These are phyloP conservation scores for Xylaria sp. DNA, from an alignment of 2,329 filamentous ascomycete species.

Conservation along the genomic window DNA sequence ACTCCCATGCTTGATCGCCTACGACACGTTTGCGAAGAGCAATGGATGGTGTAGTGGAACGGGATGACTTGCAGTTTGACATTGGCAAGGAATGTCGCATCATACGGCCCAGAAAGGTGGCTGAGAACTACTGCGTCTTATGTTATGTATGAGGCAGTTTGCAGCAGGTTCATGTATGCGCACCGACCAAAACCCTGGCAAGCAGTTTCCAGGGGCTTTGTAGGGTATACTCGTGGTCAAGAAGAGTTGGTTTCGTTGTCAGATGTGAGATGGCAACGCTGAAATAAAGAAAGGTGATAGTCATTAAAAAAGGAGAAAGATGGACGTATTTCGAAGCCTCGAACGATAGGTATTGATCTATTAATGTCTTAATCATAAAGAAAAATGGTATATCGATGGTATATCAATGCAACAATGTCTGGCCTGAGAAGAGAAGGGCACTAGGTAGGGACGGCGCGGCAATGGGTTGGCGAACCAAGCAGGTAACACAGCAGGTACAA, in stretches of 20 bases:
- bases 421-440: constrained; percentile 9
- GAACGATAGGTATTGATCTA: neutral
- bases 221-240: neutral
- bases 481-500: constrained; percentile 5
- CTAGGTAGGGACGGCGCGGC: neutral
- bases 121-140: neutral
- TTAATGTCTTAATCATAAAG: neutral
- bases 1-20: constrained; percentile 11
- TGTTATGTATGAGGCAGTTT: constrained; percentile 9
- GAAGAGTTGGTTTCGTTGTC: neutral
- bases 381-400: neutral
- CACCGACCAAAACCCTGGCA: constrained; percentile 2
- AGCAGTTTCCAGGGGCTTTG: neutral
- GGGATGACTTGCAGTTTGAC: constrained; percentile 20
- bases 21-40: constrained; percentile 4
- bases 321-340: neutral
- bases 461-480: neutral
- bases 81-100: constrained; percentile 13
- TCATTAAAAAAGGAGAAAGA: neutral
- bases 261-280: neutral
- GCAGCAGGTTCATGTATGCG: constrained; percentile 14
- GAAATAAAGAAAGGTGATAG: neutral
- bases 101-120: constrained; percentile 15
- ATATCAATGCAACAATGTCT: neutral
- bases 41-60: constrained; percentile 16